Conservation (phyloP, 306 rosid species). For the Morella rubra region DNA sequence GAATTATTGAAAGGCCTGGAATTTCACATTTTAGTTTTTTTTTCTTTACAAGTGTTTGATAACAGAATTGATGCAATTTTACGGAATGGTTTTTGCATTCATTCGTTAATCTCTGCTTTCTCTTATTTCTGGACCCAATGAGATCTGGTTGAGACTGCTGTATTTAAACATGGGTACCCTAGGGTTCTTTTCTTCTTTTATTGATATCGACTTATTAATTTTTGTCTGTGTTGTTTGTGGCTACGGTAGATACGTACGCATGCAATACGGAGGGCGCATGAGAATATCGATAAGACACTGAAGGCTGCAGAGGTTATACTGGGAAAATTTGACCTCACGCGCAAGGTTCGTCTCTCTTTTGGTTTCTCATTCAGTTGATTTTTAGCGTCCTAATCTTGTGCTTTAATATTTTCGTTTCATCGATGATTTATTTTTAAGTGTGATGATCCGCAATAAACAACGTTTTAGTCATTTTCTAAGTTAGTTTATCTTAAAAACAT, state of each 20-base stretch:
- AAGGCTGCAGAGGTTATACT: constrained; percentile 74
- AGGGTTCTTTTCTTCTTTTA: constrained; percentile 14
- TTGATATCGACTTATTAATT: not conserved
- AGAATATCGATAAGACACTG: constrained; percentile 81
- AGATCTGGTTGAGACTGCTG: constrained; percentile 17
- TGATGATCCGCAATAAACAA: not conserved
- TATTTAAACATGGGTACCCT: constrained; percentile 1
- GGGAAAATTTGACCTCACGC: constrained; percentile 70
- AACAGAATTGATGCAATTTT: constrained; percentile 3
- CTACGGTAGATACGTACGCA: constrained; percentile 72
- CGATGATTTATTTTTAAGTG: not conserved
- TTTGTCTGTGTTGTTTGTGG: not conserved
- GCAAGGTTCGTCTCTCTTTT: constrained; percentile 55
- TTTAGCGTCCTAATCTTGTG: not conserved
- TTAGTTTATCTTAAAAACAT: not conserved
- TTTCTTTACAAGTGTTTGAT: not conserved
- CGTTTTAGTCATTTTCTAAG: not conserved
- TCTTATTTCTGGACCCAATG: not conserved
- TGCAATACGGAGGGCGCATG: constrained; percentile 87
- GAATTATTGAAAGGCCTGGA: too few species aligned
- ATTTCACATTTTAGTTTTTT: not conserved
- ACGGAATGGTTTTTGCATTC: not conserved
- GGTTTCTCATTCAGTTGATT: constrained; percentile 13
- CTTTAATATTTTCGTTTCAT: too few species aligned
- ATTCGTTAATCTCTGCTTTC: constrained; percentile 16